Evolutionary conservation across 345 rosid species (phyloP).

Genomic region (Hibiscus tridactylites): DNA sequence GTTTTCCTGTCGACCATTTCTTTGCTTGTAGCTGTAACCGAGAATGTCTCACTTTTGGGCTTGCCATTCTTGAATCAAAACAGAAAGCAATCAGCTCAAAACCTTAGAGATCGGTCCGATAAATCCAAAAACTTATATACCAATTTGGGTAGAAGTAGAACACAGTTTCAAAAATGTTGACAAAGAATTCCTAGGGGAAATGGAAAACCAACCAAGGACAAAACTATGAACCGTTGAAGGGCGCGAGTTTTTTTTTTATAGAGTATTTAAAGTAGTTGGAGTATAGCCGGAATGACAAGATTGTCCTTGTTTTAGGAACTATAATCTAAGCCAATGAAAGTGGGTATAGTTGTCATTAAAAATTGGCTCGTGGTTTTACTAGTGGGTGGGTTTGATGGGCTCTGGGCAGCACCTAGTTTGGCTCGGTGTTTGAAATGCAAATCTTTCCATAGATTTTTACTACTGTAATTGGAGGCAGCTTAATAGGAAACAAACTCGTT

Average conservation of each 20-base stretch:
- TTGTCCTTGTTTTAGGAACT: neutral
- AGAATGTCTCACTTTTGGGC: conserved; percentile 42
- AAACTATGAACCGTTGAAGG: neutral
- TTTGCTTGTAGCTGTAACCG: conserved; percentile 43
- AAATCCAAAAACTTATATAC: neutral
- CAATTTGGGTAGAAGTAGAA: neutral
- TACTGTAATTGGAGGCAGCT: neutral
- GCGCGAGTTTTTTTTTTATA: neutral
- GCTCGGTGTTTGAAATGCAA: neutral
- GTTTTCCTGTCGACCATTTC: conserved; percentile 51
- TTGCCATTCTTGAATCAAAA: conserved; percentile 36
- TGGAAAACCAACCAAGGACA: neutral
- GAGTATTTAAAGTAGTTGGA: neutral
- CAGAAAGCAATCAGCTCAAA: conserved; percentile 6
- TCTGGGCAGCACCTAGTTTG: neutral
- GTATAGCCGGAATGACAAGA: neutral
- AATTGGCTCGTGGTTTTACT: neutral
- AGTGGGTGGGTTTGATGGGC: neutral
- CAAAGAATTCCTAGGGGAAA: neutral
- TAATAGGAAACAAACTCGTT: no score
- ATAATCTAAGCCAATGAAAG: neutral
- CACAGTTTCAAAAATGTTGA: neutral
- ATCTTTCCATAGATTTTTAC: neutral
- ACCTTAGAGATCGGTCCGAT: conserved; percentile 12
- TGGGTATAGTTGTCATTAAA: neutral